These are phyloP conservation scores for Tricladium varicosporioides DNA, from an alignment of 2,329 filamentous ascomycete species.

Conservation along the genomic window DNA sequence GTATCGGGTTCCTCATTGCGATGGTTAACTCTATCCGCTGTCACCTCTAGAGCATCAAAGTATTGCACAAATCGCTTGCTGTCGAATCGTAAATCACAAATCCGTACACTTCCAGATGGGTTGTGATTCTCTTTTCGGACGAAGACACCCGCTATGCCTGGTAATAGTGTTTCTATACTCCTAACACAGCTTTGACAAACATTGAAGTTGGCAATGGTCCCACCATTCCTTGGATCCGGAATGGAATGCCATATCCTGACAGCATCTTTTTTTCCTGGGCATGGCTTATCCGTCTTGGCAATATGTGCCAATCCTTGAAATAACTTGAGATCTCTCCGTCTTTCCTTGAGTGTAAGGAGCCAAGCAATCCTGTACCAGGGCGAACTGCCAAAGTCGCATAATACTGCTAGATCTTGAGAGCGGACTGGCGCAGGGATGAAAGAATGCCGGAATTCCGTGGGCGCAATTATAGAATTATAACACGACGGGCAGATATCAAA, in stretches of 20 bases:
- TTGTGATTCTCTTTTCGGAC: slow-evolving; percentile 32
- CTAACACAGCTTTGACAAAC: slow-evolving; percentile 74
- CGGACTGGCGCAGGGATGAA: slow-evolving; percentile 63
- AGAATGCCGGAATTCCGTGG: slow-evolving; percentile 63
- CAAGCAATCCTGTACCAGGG: slow-evolving; percentile 85
- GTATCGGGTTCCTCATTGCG: slow-evolving; percentile 25
- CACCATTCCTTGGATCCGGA: slow-evolving; percentile 62
- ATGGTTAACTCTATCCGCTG: slow-evolving; percentile 49
- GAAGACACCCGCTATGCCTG: slow-evolving; percentile 68
- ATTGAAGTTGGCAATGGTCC: slow-evolving; percentile 67
- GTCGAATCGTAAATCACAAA: slow-evolving; percentile 68
- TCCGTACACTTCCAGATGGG: slow-evolving; percentile 47
- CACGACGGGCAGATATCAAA: slow-evolving; percentile 85
- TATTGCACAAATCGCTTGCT: slow-evolving; percentile 56
- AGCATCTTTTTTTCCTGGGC: slow-evolving; percentile 52
- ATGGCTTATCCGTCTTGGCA: slow-evolving; percentile 55
- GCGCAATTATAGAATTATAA: slow-evolving; percentile 66
- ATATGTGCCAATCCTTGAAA: slow-evolving; percentile 68
- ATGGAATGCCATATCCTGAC: slow-evolving; percentile 74
- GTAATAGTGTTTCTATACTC: slow-evolving; percentile 71
- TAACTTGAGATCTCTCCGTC: slow-evolving; percentile 62
- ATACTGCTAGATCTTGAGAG: slow-evolving; percentile 54
- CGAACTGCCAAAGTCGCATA: slow-evolving; percentile 75
- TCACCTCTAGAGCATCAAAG: slow-evolving; percentile 59
- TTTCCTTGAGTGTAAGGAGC: slow-evolving; percentile 72